phyloP scores from a whole-genome alignment of 805 yeast species.

The Metschnikowia sp. region DNA sequence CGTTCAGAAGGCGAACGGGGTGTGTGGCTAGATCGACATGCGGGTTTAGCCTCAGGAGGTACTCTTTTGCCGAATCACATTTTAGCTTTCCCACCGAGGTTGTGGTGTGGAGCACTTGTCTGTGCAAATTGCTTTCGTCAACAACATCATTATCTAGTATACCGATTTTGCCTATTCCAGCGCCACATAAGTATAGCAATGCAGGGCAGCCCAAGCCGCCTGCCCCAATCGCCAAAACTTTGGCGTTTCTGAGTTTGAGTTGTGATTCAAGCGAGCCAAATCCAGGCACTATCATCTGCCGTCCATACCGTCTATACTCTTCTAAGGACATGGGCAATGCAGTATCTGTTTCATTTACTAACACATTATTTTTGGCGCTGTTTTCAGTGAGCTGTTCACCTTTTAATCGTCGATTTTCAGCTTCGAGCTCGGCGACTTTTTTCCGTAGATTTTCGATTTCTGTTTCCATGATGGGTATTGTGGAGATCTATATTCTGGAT shows the following conservation, averaged over 20 bases:
- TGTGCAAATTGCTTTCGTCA: slow-evolving; percentile 79
- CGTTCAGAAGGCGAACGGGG: slow-evolving; percentile 46
- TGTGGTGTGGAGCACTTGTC: slow-evolving; percentile 81
- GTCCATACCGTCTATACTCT: slow-evolving; percentile 82
- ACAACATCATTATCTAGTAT: slow-evolving; percentile 85
- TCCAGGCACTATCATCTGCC: slow-evolving; percentile 92
- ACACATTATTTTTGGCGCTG: no score
- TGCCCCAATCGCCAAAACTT: slow-evolving; percentile 82
- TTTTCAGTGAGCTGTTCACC: not conserved
- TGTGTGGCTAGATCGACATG: slow-evolving; percentile 53
- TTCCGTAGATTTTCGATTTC: slow-evolving; percentile 22
- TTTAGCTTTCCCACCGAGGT: slow-evolving; percentile 65
- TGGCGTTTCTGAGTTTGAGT: slow-evolving; percentile 50
- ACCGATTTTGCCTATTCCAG: slow-evolving; percentile 84
- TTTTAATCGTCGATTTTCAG: slow-evolving; percentile 16
- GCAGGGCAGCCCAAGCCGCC: slow-evolving; percentile 98
- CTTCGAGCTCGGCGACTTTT: slow-evolving; percentile 20
- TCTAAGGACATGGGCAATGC: slow-evolving; percentile 38
- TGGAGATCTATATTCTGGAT: not conserved
- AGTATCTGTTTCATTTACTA: not conserved
- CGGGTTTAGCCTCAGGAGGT: slow-evolving; percentile 61
- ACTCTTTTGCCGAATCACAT: slow-evolving; percentile 71
- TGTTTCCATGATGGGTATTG: slow-evolving; percentile 1
- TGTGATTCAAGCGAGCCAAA: slow-evolving; percentile 57
- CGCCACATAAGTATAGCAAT: slow-evolving; percentile 74